These are phyloP conservation scores for Acanthamoeba triangularis DNA, from an alignment of 208 protist genomes.

Conservation along the genomic window DNA sequence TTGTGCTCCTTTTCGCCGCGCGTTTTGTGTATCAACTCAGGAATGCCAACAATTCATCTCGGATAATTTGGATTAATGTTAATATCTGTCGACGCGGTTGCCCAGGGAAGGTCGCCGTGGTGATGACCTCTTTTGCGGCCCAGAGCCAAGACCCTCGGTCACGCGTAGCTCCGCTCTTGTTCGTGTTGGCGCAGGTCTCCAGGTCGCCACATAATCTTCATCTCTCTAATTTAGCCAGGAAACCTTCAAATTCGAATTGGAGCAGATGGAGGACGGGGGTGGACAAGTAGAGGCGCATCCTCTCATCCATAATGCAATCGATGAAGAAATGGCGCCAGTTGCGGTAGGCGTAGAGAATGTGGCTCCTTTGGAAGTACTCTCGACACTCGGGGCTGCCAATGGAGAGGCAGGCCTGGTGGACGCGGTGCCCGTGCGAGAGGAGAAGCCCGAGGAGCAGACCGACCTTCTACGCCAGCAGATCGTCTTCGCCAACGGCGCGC, in stretches of 20 bases:
- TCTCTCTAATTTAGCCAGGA: background rate
- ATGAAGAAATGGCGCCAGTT: background rate
- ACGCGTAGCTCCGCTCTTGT: too few species aligned
- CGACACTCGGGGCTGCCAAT: background rate
- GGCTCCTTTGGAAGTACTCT: background rate
- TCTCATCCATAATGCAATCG: too few species aligned
- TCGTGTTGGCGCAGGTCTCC: too few species aligned
- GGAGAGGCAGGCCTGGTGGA: background rate
- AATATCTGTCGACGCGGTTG: too few species aligned
- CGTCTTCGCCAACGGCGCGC: background rate
- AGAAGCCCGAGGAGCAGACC: conserved; percentile 60
- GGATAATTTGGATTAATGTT: too few species aligned
- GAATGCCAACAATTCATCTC: too few species aligned
- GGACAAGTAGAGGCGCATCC: too few species aligned
- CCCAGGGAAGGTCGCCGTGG: background rate
- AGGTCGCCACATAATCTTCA: too few species aligned
- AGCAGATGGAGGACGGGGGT: background rate
- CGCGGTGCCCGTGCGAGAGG: background rate
- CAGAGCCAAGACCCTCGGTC: background rate
- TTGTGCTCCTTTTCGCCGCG: too few species aligned
- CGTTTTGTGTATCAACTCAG: too few species aligned
- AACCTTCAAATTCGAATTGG: background rate
- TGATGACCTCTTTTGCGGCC: background rate
- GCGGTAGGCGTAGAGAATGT: background rate
- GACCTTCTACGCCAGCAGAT: conserved; percentile 16